Percentiles rank a stretch among this genome's conserved stretches.
Evolutionary conservation across 768 basidiomycete species (phyloP).

Genomic region (Phallus indusiatus): DNA sequence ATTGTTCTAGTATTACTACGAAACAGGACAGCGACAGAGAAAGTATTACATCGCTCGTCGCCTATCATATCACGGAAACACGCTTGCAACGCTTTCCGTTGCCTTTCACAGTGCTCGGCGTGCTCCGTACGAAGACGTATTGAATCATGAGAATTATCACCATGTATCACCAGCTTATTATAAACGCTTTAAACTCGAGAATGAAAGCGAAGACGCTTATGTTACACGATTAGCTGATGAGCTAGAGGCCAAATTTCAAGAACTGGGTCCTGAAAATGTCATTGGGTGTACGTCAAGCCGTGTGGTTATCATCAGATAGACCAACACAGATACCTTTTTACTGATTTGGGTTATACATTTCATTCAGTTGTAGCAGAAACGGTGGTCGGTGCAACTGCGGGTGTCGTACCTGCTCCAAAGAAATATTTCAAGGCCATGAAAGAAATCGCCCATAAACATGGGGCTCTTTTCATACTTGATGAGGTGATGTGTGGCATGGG

Average conservation of each 20-base stretch:
- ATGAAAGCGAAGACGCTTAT: conserved; percentile 73
- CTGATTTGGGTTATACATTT: background rate
- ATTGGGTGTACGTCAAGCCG: conserved; percentile 54
- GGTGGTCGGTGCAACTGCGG: conserved; percentile 80
- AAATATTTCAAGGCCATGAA: conserved; percentile 85
- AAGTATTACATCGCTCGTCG: conserved; percentile 71
- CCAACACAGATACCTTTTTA: conserved; percentile 9
- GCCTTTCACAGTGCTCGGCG: conserved; percentile 60
- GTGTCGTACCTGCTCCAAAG: conserved; percentile 64
- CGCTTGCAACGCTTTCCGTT: conserved; percentile 58
- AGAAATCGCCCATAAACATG: conserved; percentile 46
- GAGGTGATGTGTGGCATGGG: conserved; percentile 94
- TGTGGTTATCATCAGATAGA: background rate
- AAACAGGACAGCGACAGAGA: conserved; percentile 59
- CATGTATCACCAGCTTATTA: conserved; percentile 86
- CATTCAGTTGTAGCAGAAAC: conserved; percentile 69
- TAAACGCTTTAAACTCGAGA: conserved; percentile 58
- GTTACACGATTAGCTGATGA: conserved; percentile 70
- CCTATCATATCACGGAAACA: conserved; percentile 82
- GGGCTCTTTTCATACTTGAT: conserved; percentile 67
- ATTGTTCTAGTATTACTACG: conserved; percentile 50
- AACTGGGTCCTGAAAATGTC: conserved; percentile 73
- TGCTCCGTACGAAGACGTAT: conserved; percentile 53
- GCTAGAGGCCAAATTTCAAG: conserved; percentile 76
- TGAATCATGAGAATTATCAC: conserved; percentile 61